Percentiles rank a stretch among this genome's conserved stretches.
phyloP scores from a whole-genome alignment of 2,329 filamentous ascomycete genomes.

The Ophiostoma fasciatum region DNA sequence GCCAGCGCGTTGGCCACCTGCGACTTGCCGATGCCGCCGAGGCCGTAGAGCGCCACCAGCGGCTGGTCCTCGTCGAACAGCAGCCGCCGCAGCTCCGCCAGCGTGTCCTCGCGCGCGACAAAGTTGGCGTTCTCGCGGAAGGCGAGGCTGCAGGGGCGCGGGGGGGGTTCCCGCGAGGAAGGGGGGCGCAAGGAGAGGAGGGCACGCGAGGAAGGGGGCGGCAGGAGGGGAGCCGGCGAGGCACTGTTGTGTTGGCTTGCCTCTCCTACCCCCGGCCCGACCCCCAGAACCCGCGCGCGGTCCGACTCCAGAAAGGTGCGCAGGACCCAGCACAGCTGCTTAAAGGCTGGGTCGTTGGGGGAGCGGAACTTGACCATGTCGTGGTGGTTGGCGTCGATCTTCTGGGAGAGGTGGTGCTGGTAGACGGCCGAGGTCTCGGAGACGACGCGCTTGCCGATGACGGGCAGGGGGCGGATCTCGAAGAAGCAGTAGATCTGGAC shows the following conservation, averaged over 20 bases:
- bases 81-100: background rate
- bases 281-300: background rate
- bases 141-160: background rate
- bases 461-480: background rate
- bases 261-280: no score
- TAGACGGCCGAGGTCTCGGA: slow-evolving; percentile 2
- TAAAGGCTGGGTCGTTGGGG: background rate
- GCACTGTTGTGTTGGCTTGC: no score
- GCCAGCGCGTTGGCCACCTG: slow-evolving; percentile 25
- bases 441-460: background rate
- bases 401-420: background rate
- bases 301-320: background rate
- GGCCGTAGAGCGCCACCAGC: slow-evolving; percentile 12
- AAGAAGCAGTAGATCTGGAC: slow-evolving; percentile 1
- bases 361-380: slow-evolving; percentile 1
- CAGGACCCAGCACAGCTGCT: background rate
- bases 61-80: slow-evolving; percentile 1
- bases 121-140: slow-evolving; percentile 2
- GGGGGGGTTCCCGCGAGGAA: background rate
- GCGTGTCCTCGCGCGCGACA: slow-evolving; percentile 1
- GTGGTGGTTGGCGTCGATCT: slow-evolving; percentile 1
- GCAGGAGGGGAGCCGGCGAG: no score
- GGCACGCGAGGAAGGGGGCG: no score
- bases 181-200: background rate
- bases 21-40: slow-evolving; percentile 28